Base-by-base conservation (phyloP, 2,329 filamentous ascomycete genomes). In the Aspergillus calidoustus region DNA sequence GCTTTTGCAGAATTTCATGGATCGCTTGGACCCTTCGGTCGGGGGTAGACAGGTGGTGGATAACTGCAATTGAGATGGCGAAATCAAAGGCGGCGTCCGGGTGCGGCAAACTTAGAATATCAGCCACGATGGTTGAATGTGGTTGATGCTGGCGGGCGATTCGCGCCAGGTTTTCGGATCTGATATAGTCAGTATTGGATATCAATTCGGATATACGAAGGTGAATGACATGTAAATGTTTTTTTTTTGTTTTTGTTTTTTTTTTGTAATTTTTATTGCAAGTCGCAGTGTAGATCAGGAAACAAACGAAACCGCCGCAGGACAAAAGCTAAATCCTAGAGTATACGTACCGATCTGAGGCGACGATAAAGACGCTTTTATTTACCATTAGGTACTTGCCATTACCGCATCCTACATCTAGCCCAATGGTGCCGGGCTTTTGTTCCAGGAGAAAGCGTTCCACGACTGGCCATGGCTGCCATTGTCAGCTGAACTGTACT, bases 371-470 rank as follows among this genome's bases (percentile, higher is more conserved):
- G 53, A 97, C 80, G 69, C 86, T 79, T 23, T 83, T 84, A 78
- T 96, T 96, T 60, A 96, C 90, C 63, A 85, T 82, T 63, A 98
- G 82, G 76, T 98, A 97, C 82, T 98, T 98, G 68, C 95, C 95
- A 80, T 99, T 99, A 62, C 95, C 95, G 79, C 95, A 98, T 63
- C 95, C 95, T 60, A 98, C 84, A 77, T 99, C 95, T 34, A 97
- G 83, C 9, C 95, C 95, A 59, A 98, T 79, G 54, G 91, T 86
- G 28, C 93, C 94, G 13, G 87, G 79, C 0, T 83, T 74, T 52
- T 91, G 85, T 34, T 81, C 80, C 54, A 82, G 80, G 41, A 98
- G 85, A 75, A 97, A 98, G 41, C 82, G 82, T 65, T 93, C 87
- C 59, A 98, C 91, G 69, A 96, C 89, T 23, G 95, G 95, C 95